Evolutionary conservation across 139 green algal genomes (phyloP).

Genomic region (Asterochloris sp.): DNA sequence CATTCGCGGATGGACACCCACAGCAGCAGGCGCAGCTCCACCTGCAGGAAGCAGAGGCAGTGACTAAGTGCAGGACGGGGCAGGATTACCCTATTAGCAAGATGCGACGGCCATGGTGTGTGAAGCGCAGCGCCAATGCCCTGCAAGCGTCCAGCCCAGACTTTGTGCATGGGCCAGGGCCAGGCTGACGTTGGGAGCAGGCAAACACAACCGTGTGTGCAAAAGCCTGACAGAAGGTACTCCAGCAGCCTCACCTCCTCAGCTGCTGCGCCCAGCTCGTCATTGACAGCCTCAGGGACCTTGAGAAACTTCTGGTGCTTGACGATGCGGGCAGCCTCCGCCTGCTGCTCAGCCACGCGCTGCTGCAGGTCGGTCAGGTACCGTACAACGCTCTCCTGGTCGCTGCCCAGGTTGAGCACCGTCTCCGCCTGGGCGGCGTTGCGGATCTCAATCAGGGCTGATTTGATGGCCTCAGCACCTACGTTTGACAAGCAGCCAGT

Average conservation of each 20-base stretch:
- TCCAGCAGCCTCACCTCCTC: constrained; percentile 28
- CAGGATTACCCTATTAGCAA: no score
- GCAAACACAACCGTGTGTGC: no score
- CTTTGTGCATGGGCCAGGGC: no score
- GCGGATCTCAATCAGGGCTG: constrained; percentile 50
- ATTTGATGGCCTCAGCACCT: constrained; percentile 55
- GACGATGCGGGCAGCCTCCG: constrained; percentile 54
- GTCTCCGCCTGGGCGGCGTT: constrained; percentile 63
- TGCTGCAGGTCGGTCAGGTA: constrained; percentile 44
- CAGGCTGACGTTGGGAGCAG: no score
- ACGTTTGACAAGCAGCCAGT: neutral
- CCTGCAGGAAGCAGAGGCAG: constrained; percentile 27
- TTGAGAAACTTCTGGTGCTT: constrained; percentile 74
- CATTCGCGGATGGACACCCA: constrained; percentile 64
- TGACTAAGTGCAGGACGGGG: no score
- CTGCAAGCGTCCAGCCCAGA: no score
- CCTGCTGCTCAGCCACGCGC: constrained; percentile 30
- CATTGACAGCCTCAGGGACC: constrained; percentile 35
- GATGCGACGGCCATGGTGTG: no score
- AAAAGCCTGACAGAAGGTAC: no score
- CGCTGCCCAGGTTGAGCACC: constrained; percentile 56
- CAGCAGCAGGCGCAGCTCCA: constrained; percentile 69
- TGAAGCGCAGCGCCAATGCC: no score
- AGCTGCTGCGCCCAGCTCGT: constrained; percentile 24
- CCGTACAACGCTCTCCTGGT: constrained; percentile 41